A percentile compares a stretch with the other conserved stretches of the same genome.
Evolutionary conservation across 768 basidiomycete genomes (phyloP).

Genomic region (Gloeostereum incarnatum): DNA sequence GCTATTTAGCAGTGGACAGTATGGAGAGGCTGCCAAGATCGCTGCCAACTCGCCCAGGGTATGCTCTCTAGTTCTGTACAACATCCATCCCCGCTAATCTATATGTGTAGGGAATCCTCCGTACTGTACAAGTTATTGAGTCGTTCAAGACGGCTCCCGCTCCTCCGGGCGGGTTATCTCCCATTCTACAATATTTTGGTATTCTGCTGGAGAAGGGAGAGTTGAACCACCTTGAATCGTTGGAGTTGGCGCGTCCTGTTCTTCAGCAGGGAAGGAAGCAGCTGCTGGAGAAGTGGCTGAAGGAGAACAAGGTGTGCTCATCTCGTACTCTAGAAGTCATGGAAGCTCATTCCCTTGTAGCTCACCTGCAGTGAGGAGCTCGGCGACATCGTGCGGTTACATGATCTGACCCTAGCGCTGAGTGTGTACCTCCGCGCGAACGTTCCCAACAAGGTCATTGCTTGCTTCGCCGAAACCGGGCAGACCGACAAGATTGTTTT

Average conservation of each 20-base stretch:
- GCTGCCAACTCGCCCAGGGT: conserved; percentile 95
- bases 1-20: conserved; percentile 84
- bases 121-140: conserved; percentile 92
- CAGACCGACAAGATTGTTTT: conserved; percentile 98
- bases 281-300: conserved; percentile 96
- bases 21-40: conserved; percentile 90
- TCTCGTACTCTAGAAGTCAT: conserved; percentile 1
- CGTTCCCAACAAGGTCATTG: conserved; percentile 96
- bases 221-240: conserved; percentile 90
- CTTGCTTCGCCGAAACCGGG: conserved; percentile 98
- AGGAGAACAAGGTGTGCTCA: conserved; percentile 86
- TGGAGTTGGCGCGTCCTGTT: conserved; percentile 94
- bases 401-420: conserved; percentile 95
- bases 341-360: conserved; percentile 26
- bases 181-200: conserved; percentile 97
- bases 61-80: conserved; percentile 3
- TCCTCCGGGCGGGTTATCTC: conserved; percentile 82
- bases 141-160: conserved; percentile 95
- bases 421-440: conserved; percentile 97
- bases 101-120: conserved; percentile 69
- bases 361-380: conserved; percentile 98
- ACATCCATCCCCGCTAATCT: conserved; percentile 5
- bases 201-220: conserved; percentile 98
- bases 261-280: conserved; percentile 95
- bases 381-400: conserved; percentile 88